Conservation (phyloP, 2,329 filamentous ascomycete genomes). For the Ciborinia camelliae region DNA sequence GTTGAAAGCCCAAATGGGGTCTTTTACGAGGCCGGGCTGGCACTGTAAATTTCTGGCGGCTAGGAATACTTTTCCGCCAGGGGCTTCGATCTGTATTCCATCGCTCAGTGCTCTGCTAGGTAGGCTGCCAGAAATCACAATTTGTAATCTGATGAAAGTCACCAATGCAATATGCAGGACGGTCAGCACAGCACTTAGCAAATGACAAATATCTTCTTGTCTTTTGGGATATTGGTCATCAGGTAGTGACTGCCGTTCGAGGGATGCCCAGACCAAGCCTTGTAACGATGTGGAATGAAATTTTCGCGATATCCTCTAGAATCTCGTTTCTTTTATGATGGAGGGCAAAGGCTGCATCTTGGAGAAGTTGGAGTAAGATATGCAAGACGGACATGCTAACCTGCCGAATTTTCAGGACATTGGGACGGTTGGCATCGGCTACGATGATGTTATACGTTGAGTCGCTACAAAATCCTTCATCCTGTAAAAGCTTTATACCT, state of each 20-base stretch:
- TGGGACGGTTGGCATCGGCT: not conserved
- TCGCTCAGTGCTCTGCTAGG: not conserved
- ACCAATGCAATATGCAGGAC: not conserved
- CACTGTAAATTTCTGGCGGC: not conserved
- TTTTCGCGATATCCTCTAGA: not conserved
- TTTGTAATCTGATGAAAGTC: not conserved
- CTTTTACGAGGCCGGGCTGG: not conserved
- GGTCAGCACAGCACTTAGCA: not conserved
- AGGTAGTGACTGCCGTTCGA: accelerated
- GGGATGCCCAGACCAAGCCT: not conserved
- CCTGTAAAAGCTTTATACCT: not conserved
- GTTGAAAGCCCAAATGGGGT: not conserved
- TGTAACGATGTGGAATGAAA: not conserved
- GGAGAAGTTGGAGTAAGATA: not conserved
- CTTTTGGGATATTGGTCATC: not conserved
- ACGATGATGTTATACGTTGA: not conserved
- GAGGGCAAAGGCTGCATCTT: not conserved
- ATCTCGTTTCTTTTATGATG: no score
- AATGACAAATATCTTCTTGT: not conserved
- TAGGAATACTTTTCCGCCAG: not conserved
- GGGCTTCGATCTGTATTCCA: not conserved
- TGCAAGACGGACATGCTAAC: not conserved
- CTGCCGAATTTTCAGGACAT: not conserved
- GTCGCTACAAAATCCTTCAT: constrained; percentile 1
- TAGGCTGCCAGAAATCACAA: not conserved